Evolutionary conservation across 2,329 filamentous ascomycete species (phyloP).

Genomic region (Clarireedia paspali): DNA sequence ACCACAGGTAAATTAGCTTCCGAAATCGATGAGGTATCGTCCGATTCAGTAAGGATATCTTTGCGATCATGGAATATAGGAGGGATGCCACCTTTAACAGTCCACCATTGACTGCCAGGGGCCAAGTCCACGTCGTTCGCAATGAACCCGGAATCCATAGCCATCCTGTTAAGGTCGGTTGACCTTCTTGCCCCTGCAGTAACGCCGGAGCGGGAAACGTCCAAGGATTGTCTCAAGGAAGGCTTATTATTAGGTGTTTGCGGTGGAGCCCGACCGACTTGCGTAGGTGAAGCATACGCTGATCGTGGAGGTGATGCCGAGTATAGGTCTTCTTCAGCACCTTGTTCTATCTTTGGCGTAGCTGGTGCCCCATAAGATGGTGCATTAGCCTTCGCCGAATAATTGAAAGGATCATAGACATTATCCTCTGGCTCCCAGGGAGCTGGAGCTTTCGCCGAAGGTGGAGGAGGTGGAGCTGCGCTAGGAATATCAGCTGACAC

Average conservation of each 20-base stretch:
- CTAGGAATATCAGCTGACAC: slow-evolving; percentile 65
- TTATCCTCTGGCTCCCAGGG: slow-evolving; percentile 57
- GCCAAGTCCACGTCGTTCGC: slow-evolving; percentile 81
- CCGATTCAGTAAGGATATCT: slow-evolving; percentile 75
- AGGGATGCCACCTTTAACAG: slow-evolving; percentile 68
- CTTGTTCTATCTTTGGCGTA: slow-evolving; percentile 16
- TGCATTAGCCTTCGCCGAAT: slow-evolving; percentile 27
- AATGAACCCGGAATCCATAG: slow-evolving; percentile 73
- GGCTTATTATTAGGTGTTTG: slow-evolving; percentile 35
- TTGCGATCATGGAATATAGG: slow-evolving; percentile 74
- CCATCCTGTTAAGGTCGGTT: slow-evolving; percentile 68
- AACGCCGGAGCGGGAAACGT: slow-evolving; percentile 47
- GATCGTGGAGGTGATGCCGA: slow-evolving; percentile 28
- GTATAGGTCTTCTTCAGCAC: slow-evolving; percentile 28
- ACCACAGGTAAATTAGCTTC: slow-evolving; percentile 63
- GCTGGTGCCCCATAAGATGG: slow-evolving; percentile 11
- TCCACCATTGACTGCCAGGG: slow-evolving; percentile 76
- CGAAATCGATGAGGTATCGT: slow-evolving; percentile 65
- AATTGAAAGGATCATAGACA: slow-evolving; percentile 63
- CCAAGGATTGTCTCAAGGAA: slow-evolving; percentile 52
- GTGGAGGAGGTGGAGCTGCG: slow-evolving; percentile 47
- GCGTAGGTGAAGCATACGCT: slow-evolving; percentile 23
- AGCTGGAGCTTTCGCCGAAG: slow-evolving; percentile 26
- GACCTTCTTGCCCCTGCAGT: slow-evolving; percentile 37
- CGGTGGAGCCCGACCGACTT: slow-evolving; percentile 34